Base-by-base conservation (phyloP, 805 yeast species). In the Ogataea saltuana region DNA sequence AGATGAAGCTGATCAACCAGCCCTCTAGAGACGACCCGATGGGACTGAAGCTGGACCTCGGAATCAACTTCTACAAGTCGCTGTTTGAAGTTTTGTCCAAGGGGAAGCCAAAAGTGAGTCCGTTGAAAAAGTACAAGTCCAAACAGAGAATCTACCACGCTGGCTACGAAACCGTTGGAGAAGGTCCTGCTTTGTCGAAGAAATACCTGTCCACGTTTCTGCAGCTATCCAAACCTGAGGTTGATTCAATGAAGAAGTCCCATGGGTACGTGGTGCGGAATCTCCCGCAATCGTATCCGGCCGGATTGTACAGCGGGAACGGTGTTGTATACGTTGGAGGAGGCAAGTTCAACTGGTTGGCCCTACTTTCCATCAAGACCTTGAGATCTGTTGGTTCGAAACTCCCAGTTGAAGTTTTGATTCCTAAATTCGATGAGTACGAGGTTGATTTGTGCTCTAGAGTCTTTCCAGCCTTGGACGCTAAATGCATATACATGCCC, bases 301-400 rank as follows among this genome's bases (percentile, higher is more conserved):
- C 68, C 34, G 63, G 66, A 1, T 52, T 78, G 9, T 79, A 76
- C 55, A 56, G 60, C 4, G 77, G 81, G 1, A 68, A 76, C 55
- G 86, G 87, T 22, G 75, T 80, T 15, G 87, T 81, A 1, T 80
- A 72, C 49, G 89, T 85, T 27, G 93, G 91, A 11, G 95, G 95
- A 20, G 90, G 89, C 1, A 76, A 73, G 52, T 85, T 79, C 65
- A 80, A 82, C 51, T 82, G 90, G 74, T 67, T 84, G 46, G 77
- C 86, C 6, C 64, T 84, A 32, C 66, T 84, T 13, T 78, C 88
- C 1, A 72, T 87, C 41, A 74, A 74, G 50, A 71, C 80, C 44
- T 61, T 88, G 34, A 67, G 95, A 50, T 74, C 79, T 10, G 64
- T 72, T 4, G 88, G 89, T 0, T 79, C 84, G 7, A 69, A 70